phyloP scores from a whole-genome alignment of 305 asterid species.

The Stenogyne calaminthoides region DNA sequence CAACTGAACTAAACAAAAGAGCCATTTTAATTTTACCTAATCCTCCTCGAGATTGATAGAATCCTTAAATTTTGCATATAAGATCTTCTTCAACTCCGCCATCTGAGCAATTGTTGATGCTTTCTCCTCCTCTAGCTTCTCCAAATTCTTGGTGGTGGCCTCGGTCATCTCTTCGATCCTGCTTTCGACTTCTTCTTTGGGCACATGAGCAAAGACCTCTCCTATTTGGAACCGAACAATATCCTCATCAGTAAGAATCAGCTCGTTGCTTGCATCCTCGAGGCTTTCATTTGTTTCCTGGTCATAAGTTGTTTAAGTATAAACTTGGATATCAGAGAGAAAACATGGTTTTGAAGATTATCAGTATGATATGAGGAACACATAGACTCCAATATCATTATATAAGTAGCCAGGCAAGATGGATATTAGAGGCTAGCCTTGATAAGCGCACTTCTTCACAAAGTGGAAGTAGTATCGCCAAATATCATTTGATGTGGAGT shows the following conservation, averaged over 20 bases:
- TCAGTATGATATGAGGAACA: background rate
- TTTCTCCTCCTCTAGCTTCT: conserved; percentile 79
- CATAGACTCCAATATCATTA: background rate
- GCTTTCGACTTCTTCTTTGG: conserved; percentile 83
- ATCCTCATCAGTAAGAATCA: conserved; percentile 88
- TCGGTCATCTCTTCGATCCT: conserved; percentile 81
- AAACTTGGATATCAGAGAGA: conserved; percentile 7
- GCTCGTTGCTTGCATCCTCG: conserved; percentile 92
- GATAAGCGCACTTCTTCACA: background rate
- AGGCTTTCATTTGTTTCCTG: conserved; percentile 84
- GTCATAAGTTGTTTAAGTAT: background rate
- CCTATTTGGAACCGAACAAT: conserved; percentile 87
- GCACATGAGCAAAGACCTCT: conserved; percentile 83
- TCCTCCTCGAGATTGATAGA: conserved; percentile 95
- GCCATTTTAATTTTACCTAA: conserved; percentile 27
- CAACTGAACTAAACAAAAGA: background rate
- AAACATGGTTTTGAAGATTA: background rate
- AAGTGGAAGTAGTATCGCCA: background rate
- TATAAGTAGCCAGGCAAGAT: background rate
- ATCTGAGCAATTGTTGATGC: conserved; percentile 64
- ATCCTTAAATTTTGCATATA: conserved; percentile 83
- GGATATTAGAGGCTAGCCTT: background rate
- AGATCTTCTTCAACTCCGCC: conserved; percentile 75
- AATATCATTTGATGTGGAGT: background rate
- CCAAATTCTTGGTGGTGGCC: conserved; percentile 66